These are phyloP conservation scores for Entomortierella parvispora DNA, from an alignment of 192 early-diverging fungal species.

Conservation along the genomic window DNA sequence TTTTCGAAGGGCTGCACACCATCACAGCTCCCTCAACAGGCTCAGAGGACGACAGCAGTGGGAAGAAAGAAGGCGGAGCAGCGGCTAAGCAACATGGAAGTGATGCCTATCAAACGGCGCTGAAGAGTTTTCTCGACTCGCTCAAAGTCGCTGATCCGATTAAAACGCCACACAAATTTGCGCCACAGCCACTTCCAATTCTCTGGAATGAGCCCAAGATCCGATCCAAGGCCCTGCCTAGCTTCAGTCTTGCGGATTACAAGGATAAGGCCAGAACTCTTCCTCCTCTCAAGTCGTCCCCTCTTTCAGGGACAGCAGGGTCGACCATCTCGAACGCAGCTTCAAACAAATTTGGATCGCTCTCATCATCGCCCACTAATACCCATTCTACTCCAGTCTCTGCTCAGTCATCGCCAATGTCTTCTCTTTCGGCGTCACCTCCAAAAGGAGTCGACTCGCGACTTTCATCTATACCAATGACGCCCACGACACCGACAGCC, in stretches of 20 bases:
- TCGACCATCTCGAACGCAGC: no score
- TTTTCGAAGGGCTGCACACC: constrained; percentile 27
- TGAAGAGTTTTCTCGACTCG: constrained; percentile 39
- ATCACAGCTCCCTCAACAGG: neutral
- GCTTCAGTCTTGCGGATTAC: constrained; percentile 33
- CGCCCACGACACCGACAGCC: constrained; percentile 9
- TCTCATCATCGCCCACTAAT: constrained; percentile 29
- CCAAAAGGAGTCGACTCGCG: constrained; percentile 5
- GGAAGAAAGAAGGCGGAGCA: neutral
- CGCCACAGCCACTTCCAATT: constrained; percentile 46
- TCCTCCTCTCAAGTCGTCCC: neutral
- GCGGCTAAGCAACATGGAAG: neutral
- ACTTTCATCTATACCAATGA: neutral
- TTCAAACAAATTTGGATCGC: constrained; percentile 14
- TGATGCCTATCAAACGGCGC: constrained; percentile 28
- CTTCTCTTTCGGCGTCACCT: constrained; percentile 15
- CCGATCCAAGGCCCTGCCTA: constrained; percentile 23
- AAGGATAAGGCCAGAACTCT: constrained; percentile 12
- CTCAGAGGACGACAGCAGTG: neutral
- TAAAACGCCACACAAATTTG: constrained; percentile 50
- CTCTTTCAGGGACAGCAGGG: neutral
- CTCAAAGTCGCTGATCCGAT: constrained; percentile 50
- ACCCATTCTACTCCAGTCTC: constrained; percentile 26
- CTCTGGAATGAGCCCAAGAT: constrained; percentile 49
- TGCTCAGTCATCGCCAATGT: constrained; percentile 26